phyloP scores from a whole-genome alignment of 2,329 filamentous ascomycete species.

The Zymoseptoria crescenta region DNA sequence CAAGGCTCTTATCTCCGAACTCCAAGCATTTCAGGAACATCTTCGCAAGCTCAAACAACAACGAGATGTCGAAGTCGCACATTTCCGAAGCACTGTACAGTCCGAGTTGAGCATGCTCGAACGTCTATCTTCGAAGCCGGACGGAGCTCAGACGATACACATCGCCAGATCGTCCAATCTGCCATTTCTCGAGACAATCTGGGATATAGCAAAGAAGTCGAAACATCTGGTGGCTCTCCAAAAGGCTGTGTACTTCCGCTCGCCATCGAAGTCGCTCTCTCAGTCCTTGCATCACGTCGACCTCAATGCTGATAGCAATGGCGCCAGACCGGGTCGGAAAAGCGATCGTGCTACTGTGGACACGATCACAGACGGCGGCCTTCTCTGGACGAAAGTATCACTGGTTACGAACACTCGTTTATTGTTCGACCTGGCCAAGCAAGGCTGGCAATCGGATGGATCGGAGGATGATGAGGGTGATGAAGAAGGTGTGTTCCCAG shows the following conservation, averaged over 20 bases:
- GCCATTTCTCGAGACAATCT: constrained; percentile 56
- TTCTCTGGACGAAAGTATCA: constrained; percentile 62
- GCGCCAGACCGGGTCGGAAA: constrained; percentile 17
- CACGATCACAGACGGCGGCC: constrained; percentile 54
- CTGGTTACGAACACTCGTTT: constrained; percentile 57
- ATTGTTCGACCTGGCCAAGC: constrained; percentile 60
- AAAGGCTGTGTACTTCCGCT: constrained; percentile 45
- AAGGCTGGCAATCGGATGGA: constrained; percentile 52
- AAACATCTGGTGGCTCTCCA: constrained; percentile 50
- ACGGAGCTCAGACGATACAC: constrained; percentile 35
- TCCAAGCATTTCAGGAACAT: constrained; percentile 34
- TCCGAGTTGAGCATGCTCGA: constrained; percentile 29
- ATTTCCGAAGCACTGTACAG: constrained; percentile 29
- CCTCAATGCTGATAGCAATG: constrained; percentile 19
- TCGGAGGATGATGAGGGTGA: constrained; percentile 41
- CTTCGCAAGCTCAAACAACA: constrained; percentile 30
- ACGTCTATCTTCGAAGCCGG: constrained; percentile 20
- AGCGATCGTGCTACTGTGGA: constrained; percentile 44
- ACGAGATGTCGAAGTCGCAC: constrained; percentile 28
- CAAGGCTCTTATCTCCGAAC: constrained; percentile 32
- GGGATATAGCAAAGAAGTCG: constrained; percentile 53
- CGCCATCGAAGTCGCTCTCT: constrained; percentile 16
- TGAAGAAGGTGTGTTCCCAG: constrained; percentile 26
- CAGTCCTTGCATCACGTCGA: constrained; percentile 20
- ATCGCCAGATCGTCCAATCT: constrained; percentile 58